Base-by-base conservation (phyloP, 192 early-diverging fungal species). In the Coemansia sp. region DNA sequence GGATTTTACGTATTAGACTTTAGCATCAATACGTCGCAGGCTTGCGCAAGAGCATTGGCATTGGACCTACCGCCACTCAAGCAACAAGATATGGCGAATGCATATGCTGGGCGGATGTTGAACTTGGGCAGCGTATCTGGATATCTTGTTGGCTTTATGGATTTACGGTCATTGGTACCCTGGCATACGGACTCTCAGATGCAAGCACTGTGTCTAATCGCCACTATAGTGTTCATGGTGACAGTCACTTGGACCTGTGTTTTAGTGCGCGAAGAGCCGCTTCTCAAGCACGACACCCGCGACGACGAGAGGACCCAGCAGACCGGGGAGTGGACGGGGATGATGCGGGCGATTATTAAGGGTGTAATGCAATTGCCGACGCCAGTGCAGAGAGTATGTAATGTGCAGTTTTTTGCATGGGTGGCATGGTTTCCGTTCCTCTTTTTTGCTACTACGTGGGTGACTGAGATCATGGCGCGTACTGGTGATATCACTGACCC, bases 341-440 rank as follows among this genome's bases (percentile, higher is more conserved):
- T 77, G 80, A 19, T 71, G 7, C 39, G 39, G 13, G 58, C 62
- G 2, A 77, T 82, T 33, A 14, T 66, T 40, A 67, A 65, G 4
- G 80, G 80, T 46, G 52, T 83, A 26, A 37, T 33, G 10, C 62
- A 72, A 17, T 73, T 98, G 50, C 95, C 97, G 3, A 63, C 43
- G 21, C 88, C 92, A 1, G 85, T 97, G 11, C 91, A 93, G 64
- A 80, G 86, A 52, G 85, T 99, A 19, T 98, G 93, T 74, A 93
- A 93, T 70, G 89, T 94, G 16, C 97, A 99, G 73, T 93, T 99
- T 55, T 96, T 95, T 86, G 89, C 92, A 28, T 99, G 96, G 96
- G 87, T 97, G 77, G 95, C 92, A n/a, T 96, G 96, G 93, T 99
- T 99, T 70, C 94, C 96, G 17, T 96, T 97, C 75, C 82, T 99